These are phyloP conservation scores for Seiridium unicorne DNA, from an alignment of 2,329 filamentous ascomycete species.

Conservation along the genomic window DNA sequence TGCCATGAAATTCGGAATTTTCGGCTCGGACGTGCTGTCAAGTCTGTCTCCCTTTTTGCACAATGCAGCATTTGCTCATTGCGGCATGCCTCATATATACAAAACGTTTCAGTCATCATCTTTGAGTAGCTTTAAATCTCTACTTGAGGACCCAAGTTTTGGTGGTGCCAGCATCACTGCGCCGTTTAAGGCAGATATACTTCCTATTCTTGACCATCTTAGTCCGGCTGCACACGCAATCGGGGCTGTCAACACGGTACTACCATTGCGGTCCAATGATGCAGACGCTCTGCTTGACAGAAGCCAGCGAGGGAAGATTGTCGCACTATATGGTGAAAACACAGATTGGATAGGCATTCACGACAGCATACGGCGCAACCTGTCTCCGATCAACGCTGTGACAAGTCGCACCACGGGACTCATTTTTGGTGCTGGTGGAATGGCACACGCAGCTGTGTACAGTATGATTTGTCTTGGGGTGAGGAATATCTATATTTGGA, in stretches of 20 bases:
- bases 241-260: neutral
- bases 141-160: neutral
- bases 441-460: conserved; percentile 1
- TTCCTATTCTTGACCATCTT: neutral
- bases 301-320: neutral
- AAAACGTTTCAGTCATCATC: neutral
- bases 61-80: neutral
- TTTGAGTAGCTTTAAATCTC: neutral
- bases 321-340: conserved; percentile 1
- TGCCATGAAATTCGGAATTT: neutral
- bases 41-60: neutral
- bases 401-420: neutral
- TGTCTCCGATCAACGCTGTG: conserved; percentile 2
- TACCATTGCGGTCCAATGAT: neutral
- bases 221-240: neutral
- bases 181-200: neutral
- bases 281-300: neutral
- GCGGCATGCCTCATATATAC: neutral
- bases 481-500: neutral
- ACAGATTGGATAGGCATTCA: conserved; percentile 5
- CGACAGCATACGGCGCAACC: neutral
- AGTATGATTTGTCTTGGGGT: neutral
- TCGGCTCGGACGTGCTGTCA: neutral
- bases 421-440: neutral
- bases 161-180: conserved; percentile 1